These are phyloP conservation scores for Ganoderma meredithae DNA, from an alignment of 1,284 basidiomycete genomes.

Conservation along the genomic window DNA sequence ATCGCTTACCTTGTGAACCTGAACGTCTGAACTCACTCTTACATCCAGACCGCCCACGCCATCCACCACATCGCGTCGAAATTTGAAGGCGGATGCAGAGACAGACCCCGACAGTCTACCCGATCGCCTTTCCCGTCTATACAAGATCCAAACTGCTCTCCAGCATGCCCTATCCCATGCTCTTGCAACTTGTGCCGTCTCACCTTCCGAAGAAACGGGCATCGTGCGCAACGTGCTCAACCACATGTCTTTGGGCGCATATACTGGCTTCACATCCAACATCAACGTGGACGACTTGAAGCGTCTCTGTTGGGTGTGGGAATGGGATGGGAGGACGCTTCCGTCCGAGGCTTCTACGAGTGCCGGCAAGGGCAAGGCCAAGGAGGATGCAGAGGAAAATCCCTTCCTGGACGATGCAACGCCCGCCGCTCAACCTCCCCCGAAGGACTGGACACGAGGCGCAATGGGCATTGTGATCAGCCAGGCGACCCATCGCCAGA, in stretches of 20 bases:
- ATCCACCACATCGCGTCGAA: constrained; percentile 47
- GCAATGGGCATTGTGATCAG: constrained; percentile 79
- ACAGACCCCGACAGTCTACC: constrained; percentile 54
- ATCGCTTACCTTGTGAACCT: neutral
- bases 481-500: constrained; percentile 73
- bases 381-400: constrained; percentile 71
- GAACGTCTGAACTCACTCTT: neutral
- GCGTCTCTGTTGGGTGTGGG: constrained; percentile 87
- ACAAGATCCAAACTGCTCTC: constrained; percentile 67
- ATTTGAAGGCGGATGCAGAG: constrained; percentile 32
- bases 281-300: constrained; percentile 72
- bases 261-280: constrained; percentile 67
- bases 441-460: constrained; percentile 77
- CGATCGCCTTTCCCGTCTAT: constrained; percentile 63
- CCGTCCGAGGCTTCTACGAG: constrained; percentile 32
- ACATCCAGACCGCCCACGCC: constrained; percentile 62
- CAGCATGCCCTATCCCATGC: constrained; percentile 84
- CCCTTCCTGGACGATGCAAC: constrained; percentile 65
- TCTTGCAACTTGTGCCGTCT: constrained; percentile 78
- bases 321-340: constrained; percentile 71
- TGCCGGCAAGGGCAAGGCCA: constrained; percentile 28
- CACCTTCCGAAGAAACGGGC: constrained; percentile 79
- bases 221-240: constrained; percentile 80
- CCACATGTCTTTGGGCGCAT: constrained; percentile 73
- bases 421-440: constrained; percentile 41